Percentiles rank a stretch among this genome's conserved stretches.
phyloP scores from a whole-genome alignment of 2,329 filamentous ascomycete genomes.

The Blumeria hordei region DNA sequence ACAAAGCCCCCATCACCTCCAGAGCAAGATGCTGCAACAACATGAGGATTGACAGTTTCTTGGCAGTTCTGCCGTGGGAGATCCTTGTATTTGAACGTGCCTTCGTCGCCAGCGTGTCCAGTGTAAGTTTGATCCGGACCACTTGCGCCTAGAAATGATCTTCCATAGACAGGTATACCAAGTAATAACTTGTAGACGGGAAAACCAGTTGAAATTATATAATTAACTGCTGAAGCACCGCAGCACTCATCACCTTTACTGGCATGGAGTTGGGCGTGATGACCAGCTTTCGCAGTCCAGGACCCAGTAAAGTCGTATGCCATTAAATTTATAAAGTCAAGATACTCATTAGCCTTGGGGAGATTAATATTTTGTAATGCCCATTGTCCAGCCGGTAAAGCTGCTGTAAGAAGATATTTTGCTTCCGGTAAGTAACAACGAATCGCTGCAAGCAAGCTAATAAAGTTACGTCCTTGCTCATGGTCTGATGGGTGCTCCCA shows the following conservation, averaged over 20 bases:
- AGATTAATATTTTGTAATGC: conserved; percentile 48
- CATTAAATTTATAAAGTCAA: conserved; percentile 59
- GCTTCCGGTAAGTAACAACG: conserved; percentile 44
- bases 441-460: conserved; percentile 40
- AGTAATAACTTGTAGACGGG: conserved; percentile 48
- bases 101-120: conserved; percentile 34
- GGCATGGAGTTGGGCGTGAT: conserved; percentile 53
- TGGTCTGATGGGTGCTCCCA: conserved; percentile 53
- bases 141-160: conserved; percentile 43
- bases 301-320: conserved; percentile 57
- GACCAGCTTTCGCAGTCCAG: conserved; percentile 42
- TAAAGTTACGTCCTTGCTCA: conserved; percentile 44
- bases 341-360: conserved; percentile 31
- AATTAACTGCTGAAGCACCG: conserved; percentile 39
- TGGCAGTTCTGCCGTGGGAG: conserved; percentile 36
- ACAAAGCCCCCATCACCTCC: conserved; percentile 57
- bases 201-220: conserved; percentile 40
- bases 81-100: conserved; percentile 49
- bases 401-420: conserved; percentile 44
- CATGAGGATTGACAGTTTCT: conserved; percentile 41
- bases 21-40: conserved; percentile 46
- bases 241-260: conserved; percentile 33
- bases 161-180: conserved; percentile 52
- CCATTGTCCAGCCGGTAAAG: conserved; percentile 42
- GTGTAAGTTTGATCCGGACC: conserved; percentile 38